Percentiles rank a stretch among this genome's conserved stretches.
Evolutionary conservation across 768 basidiomycete genomes (phyloP).

Genomic region (Xanthoconium stramineum): DNA sequence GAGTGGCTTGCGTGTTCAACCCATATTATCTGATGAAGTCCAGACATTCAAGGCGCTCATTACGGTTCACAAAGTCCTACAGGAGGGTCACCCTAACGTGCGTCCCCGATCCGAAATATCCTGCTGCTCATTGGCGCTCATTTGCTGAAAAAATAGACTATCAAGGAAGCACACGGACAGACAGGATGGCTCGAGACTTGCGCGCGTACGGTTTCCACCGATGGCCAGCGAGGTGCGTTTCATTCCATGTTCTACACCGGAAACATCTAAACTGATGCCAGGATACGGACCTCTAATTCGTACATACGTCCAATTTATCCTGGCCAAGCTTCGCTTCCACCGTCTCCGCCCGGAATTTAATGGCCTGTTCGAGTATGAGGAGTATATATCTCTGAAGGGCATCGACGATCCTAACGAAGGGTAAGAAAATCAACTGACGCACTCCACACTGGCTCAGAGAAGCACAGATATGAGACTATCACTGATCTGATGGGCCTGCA

Average conservation of each 20-base stretch:
- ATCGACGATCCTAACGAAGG: constrained; percentile 99
- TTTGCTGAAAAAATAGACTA: constrained; percentile 52
- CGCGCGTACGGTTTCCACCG: constrained; percentile 77
- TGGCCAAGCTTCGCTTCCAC: constrained; percentile 95
- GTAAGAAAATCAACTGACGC: constrained; percentile 43
- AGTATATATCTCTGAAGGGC: constrained; percentile 94
- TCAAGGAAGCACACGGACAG: constrained; percentile 96
- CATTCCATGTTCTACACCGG: not conserved
- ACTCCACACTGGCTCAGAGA: constrained; percentile 9
- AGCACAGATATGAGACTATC: constrained; percentile 89
- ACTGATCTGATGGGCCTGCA: constrained; percentile 96
- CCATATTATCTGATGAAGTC: constrained; percentile 94
- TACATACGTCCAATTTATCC: constrained; percentile 93
- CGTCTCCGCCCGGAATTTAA: constrained; percentile 96
- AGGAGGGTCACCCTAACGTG: constrained; percentile 96
- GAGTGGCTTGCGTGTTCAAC: constrained; percentile 95
- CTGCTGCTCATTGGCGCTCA: constrained; percentile 8
- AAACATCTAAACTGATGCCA: constrained; percentile 30
- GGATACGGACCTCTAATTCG: constrained; percentile 92
- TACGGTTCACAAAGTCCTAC: constrained; percentile 94
- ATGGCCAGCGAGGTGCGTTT: constrained; percentile 69
- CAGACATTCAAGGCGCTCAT: constrained; percentile 99
- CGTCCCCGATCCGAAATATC: constrained; percentile 17
- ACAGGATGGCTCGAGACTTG: constrained; percentile 99
- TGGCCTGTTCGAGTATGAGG: constrained; percentile 98